phyloP scores from a whole-genome alignment of 2,329 filamentous ascomycete genomes.

The Fusarium marasasianum region DNA sequence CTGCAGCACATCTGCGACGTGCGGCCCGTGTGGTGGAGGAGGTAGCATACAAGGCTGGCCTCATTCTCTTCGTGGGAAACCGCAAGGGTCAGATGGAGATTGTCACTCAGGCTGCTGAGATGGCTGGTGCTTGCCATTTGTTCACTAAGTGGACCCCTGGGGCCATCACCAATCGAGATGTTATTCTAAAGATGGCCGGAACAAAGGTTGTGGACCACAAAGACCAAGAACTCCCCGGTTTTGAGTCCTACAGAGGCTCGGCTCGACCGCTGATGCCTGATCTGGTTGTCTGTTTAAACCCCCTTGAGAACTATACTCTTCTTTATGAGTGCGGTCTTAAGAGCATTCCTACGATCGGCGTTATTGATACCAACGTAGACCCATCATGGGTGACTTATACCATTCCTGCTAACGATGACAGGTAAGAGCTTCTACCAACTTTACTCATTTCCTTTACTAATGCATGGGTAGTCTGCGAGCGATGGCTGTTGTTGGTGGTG shows the following conservation, averaged over 20 bases:
- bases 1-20: conserved; percentile 87
- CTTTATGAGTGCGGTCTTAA: conserved; percentile 90
- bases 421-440: conserved; percentile 57
- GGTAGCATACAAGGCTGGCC: conserved; percentile 81
- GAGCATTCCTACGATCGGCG: conserved; percentile 91
- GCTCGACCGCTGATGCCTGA: conserved; percentile 81
- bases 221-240: conserved; percentile 70
- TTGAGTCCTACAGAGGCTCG: conserved; percentile 70
- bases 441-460: conserved; percentile 36
- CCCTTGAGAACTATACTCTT: conserved; percentile 88
- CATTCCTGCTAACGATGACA: conserved; percentile 97
- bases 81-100: conserved; percentile 81
- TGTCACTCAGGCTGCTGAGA: conserved; percentile 81
- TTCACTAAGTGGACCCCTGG: conserved; percentile 95
- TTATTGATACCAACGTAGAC: conserved; percentile 93
- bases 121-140: conserved; percentile 84
- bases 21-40: conserved; percentile 93
- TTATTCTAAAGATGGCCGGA: conserved; percentile 77
- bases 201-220: conserved; percentile 81
- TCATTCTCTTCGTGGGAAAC: conserved; percentile 92
- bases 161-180: conserved; percentile 89
- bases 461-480: conserved; percentile 73
- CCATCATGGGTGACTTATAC: conserved; percentile 95
- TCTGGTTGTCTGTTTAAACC: conserved; percentile 91
- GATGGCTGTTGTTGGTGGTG: conserved; percentile 82